These are phyloP conservation scores for Sindora glabra DNA, from an alignment of 306 rosid species.

Conservation along the genomic window DNA sequence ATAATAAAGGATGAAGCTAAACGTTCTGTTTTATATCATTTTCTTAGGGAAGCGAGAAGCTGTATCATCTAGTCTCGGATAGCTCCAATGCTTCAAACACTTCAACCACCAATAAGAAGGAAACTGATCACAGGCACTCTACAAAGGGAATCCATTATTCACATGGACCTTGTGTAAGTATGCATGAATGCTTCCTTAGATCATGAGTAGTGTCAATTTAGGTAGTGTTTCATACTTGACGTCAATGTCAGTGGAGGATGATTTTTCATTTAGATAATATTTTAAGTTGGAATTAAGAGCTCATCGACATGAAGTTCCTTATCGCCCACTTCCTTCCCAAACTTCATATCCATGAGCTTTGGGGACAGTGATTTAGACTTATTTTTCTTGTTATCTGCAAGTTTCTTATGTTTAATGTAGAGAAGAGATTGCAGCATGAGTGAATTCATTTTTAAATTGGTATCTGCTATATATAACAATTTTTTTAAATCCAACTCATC, in stretches of 20 bases:
- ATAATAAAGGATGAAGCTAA: too few species aligned
- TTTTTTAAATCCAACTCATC: too few species aligned
- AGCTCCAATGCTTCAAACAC: slow-evolving; percentile 22
- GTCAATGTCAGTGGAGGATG: too few species aligned
- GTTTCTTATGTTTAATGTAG: background rate
- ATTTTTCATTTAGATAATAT: too few species aligned
- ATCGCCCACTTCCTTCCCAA: background rate
- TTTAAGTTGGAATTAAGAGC: too few species aligned
- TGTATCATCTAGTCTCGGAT: slow-evolving; percentile 65
- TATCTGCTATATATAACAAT: too few species aligned
- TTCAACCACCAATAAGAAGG: background rate
- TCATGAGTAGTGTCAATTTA: too few species aligned
- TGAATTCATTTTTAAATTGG: too few species aligned
- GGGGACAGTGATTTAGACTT: too few species aligned
- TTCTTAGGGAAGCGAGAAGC: slow-evolving; percentile 82
- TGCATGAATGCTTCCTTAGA: background rate
- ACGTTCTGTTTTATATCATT: background rate
- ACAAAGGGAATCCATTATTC: slow-evolving; percentile 16
- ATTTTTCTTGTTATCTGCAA: background rate
- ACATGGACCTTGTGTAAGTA: slow-evolving; percentile 42
- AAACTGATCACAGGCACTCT: slow-evolving; percentile 18
- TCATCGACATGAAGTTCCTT: background rate
- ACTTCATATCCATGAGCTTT: background rate
- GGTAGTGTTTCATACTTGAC: too few species aligned
- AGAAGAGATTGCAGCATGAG: too few species aligned